These are phyloP conservation scores for Xylaria acuta DNA, from an alignment of 495 filamentous ascomycete genomes.

Conservation along the genomic window DNA sequence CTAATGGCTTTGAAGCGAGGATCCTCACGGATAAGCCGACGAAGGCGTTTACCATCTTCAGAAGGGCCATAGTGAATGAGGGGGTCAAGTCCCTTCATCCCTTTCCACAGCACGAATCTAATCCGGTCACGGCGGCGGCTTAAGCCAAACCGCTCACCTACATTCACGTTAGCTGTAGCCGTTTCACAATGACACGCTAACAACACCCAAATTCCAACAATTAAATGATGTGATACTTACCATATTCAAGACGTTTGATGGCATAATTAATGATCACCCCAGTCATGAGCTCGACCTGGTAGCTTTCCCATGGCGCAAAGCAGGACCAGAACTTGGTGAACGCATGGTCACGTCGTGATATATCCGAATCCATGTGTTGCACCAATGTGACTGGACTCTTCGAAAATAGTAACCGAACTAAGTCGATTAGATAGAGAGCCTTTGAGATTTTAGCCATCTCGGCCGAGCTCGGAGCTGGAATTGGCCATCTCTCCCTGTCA, in stretches of 20 bases:
- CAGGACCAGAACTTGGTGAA: background rate
- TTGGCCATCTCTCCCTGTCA: background rate
- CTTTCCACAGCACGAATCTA: background rate
- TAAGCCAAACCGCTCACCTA: too few species aligned
- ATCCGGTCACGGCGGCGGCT: rapidly evolving
- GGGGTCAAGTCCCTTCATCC: background rate
- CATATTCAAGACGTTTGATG: too few species aligned
- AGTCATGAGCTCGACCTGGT: background rate
- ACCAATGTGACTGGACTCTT: background rate
- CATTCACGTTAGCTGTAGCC: too few species aligned
- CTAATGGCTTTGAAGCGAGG: background rate
- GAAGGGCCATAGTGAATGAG: background rate
- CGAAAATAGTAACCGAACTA: background rate
- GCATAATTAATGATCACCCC: too few species aligned
- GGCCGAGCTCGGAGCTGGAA: background rate
- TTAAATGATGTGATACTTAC: background rate
- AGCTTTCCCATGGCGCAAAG: background rate
- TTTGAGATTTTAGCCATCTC: background rate
- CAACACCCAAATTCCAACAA: too few species aligned
- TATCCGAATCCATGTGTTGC: background rate
- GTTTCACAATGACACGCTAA: too few species aligned
- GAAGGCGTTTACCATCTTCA: background rate
- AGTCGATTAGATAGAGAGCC: background rate
- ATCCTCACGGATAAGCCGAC: background rate
- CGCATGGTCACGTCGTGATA: background rate